Conservation (phyloP, 2,329 filamentous ascomycete species). For the Orbilia oligospora region DNA sequence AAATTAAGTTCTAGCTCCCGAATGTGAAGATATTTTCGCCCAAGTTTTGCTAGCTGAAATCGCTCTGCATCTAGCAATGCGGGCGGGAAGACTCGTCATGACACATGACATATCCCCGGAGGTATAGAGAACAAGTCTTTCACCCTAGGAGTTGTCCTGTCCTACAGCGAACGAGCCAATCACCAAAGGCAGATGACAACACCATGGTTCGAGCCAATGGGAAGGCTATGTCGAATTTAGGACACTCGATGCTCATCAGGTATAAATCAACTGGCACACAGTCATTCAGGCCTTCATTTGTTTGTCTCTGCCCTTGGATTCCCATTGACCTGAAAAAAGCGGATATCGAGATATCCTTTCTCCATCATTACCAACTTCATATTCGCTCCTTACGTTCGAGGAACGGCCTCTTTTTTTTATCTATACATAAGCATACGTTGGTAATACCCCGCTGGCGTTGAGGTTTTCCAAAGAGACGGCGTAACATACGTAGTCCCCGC, state of each 20-base stretch:
- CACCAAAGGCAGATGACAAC: not conserved
- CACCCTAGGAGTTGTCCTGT: not conserved
- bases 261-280: not conserved
- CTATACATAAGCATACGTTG: not conserved
- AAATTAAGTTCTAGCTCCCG: not conserved
- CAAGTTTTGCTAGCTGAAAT: not conserved
- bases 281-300: constrained; percentile 1
- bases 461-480: not conserved
- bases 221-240: constrained; percentile 3
- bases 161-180: not conserved
- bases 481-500: not conserved
- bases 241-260: constrained; percentile 19
- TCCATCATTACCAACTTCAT: constrained; percentile 4
- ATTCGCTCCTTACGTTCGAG: constrained; percentile 11
- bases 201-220: not conserved
- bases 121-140: not conserved
- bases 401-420: not conserved
- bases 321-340: not conserved
- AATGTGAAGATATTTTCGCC: no score
- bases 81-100: not conserved
- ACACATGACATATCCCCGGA: not conserved
- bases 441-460: not conserved
- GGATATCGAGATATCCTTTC: not conserved
- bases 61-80: not conserved
- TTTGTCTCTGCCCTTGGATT: not conserved